phyloP scores from a whole-genome alignment of 176 grass and related monocot species.

The Oryza rufipogon region DNA sequence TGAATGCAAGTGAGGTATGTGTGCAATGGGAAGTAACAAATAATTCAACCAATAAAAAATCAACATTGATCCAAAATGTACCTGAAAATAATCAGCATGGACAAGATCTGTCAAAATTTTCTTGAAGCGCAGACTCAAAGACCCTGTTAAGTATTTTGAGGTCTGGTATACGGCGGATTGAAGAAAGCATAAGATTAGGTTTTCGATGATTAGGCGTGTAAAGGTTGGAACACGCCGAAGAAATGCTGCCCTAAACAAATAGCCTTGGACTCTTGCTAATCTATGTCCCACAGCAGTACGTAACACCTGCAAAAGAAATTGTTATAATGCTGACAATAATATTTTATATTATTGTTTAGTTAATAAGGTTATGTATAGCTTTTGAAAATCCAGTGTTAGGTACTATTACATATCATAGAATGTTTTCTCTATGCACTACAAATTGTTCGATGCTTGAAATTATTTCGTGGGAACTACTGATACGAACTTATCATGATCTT shows the following conservation, averaged over 20 bases:
- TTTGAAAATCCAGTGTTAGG: not conserved
- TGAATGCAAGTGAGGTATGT: constrained; percentile 15
- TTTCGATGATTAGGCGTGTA: constrained; percentile 79
- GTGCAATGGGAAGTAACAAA: constrained; percentile 19
- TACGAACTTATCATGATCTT: not conserved
- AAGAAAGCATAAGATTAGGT: constrained; percentile 88
- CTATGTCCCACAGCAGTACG: constrained; percentile 91
- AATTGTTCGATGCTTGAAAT: not conserved
- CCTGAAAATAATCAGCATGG: constrained; percentile 97
- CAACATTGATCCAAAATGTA: constrained; percentile 27
- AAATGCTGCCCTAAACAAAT: constrained; percentile 96
- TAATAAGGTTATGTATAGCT: constrained; percentile 9
- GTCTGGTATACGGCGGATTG: constrained; percentile 82
- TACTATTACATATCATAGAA: not conserved
- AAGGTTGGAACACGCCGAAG: constrained; percentile 85
- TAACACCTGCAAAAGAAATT: constrained; percentile 66
- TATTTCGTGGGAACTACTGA: not conserved
- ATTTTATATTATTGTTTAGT: constrained; percentile 25
- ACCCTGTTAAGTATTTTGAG: constrained; percentile 88
- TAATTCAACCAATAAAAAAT: not conserved
- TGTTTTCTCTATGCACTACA: not conserved
- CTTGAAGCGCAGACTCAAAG: constrained; percentile 84
- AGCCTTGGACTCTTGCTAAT: constrained; percentile 93
- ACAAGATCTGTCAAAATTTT: constrained; percentile 92
- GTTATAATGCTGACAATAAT: constrained; percentile 1